Percentiles rank a stretch among this genome's conserved stretches.
phyloP scores from a whole-genome alignment of 768 basidiomycete species.

The Mycena olivaceomarginata region DNA sequence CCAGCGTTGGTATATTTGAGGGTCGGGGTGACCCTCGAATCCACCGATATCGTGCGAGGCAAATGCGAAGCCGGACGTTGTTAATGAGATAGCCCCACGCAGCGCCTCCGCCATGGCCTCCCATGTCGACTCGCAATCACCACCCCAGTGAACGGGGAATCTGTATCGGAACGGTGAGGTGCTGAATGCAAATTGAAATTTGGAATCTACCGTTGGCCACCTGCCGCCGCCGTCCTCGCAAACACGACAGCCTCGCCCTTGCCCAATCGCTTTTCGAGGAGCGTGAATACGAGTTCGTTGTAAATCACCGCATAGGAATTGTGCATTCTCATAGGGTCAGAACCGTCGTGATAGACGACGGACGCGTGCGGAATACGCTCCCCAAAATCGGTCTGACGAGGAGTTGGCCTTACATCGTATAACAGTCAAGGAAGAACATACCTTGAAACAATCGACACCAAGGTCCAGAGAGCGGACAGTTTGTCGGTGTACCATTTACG shows the following conservation, averaged over 20 bases:
- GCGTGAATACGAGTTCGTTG: constrained; percentile 81
- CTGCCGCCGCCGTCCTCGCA: constrained; percentile 80
- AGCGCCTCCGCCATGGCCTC: constrained; percentile 88
- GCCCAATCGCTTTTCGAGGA: constrained; percentile 76
- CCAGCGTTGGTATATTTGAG: constrained; percentile 86
- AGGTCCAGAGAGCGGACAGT: constrained; percentile 70
- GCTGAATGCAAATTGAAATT: background rate
- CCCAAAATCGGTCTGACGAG: constrained; percentile 80
- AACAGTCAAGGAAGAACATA: constrained; percentile 42
- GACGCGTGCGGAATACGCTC: constrained; percentile 84
- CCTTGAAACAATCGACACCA: constrained; percentile 78
- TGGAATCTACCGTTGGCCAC: constrained; percentile 74
- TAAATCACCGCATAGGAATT: constrained; percentile 83
- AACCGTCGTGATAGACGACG: constrained; percentile 79
- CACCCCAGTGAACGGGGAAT: constrained; percentile 77
- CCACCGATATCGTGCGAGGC: constrained; percentile 88
- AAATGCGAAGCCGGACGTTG: constrained; percentile 82
- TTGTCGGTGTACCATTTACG: constrained; percentile 74
- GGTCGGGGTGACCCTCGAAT: constrained; percentile 84
- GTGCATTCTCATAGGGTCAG: constrained; percentile 82
- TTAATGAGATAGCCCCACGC: constrained; percentile 79
- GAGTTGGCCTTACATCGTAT: background rate
- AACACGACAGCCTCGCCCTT: constrained; percentile 82
- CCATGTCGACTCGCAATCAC: constrained; percentile 86
- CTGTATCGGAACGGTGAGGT: constrained; percentile 46